Conservation (phyloP, 768 basidiomycete species). For the Boletus rufocinnamomeus region DNA sequence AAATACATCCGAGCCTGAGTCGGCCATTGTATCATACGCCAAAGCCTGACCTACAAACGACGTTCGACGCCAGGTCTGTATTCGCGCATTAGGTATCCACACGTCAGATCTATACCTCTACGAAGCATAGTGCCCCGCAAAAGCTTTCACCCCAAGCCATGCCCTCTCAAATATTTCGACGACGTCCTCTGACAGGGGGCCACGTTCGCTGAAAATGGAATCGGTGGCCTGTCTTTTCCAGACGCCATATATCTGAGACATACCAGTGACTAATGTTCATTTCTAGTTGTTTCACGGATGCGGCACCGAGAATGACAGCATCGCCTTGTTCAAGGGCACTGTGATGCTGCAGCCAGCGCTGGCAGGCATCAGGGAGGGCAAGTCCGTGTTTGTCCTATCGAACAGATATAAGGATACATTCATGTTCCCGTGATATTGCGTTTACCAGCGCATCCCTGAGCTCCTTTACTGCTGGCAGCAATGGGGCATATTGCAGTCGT, state of each 20-base stretch:
- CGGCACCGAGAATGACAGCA: conserved; percentile 42
- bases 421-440: background rate
- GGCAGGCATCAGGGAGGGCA: conserved; percentile 11
- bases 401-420: background rate
- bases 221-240: background rate
- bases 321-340: conserved; percentile 23
- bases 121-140: conserved; percentile 14
- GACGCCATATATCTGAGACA: conserved; percentile 7
- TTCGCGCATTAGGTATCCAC: background rate
- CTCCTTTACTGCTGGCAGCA: conserved; percentile 15
- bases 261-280: conserved; percentile 16
- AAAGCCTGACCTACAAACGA: background rate
- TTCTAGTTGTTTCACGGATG: conserved; percentile 39
- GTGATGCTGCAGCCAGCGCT: conserved; percentile 23
- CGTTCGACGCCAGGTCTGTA: background rate
- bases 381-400: conserved; percentile 15
- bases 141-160: conserved; percentile 9
- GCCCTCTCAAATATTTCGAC: conserved; percentile 14
- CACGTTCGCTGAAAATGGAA: conserved; percentile 22
- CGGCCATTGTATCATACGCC: background rate
- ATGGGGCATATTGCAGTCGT: conserved; percentile 9
- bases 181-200: conserved; percentile 16
- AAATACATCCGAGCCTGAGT: background rate
- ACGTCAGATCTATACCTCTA: background rate
- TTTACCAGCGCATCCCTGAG: conserved; percentile 18